Evolutionary conservation across 2,329 filamentous ascomycete genomes (phyloP), one percentile per base, ranked within the genome.

Genomic region (Alternaria viburni): DNA sequence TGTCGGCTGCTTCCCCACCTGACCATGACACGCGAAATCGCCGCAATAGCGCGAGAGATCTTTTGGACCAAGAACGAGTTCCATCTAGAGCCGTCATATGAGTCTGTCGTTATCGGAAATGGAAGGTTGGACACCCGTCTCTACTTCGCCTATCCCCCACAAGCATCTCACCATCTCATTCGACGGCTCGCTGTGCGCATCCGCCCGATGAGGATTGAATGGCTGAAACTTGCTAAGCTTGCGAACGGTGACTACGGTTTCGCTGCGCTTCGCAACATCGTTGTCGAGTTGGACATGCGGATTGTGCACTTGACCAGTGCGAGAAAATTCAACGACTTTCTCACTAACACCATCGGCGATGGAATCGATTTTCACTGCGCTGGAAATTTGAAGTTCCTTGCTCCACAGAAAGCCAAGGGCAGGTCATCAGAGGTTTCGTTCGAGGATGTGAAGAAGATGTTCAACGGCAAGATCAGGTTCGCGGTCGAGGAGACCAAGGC

Each of bases 151-250:
- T 46, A 46, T 25, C 44, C 44, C 13, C 44, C 44, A 46, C 11
- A 8, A 23, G 44, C 21, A 21, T 46, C 2, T 9, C 19, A 46
- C 23, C 19, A 23, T 23, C 19, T 23, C 19, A 46, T 46, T 23
- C 11, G 11, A 1, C 12, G 11, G 13, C 12, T 46, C 9, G 19
- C 2, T 21, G 44, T 46, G 19, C 10, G 13, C 0, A 23, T 46
- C 4, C 7, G 4, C 0, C 19, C 17, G 19, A 5, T 13, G 3
- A 46, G 19, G 2, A 0, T 0, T 23, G 44, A 46, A 1, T 46
- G 19, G 19, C 13, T 2, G 0, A 10, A 10, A 4, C 44, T 46
- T 1, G 44, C 7, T 5, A 46, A 46, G 44, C 21, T 23, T 46
- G 44, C 44, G 6, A 46, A 46, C 13, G 19, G 44, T 4, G 19